These are phyloP conservation scores for Geum urbanum DNA, from an alignment of 306 rosid genomes.

Conservation along the genomic window DNA sequence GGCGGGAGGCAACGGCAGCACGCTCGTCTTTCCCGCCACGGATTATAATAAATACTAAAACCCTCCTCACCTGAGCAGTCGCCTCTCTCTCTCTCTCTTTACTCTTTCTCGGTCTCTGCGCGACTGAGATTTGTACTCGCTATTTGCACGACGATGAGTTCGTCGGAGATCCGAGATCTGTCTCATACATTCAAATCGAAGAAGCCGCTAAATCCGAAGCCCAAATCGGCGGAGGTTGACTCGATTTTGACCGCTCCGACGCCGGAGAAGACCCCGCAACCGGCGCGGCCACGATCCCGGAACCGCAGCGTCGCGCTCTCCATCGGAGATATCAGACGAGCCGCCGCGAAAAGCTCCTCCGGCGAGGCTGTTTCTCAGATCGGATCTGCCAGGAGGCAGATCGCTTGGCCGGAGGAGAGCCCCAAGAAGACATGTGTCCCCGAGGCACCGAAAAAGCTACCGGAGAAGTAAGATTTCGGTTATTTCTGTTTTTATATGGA, in stretches of 20 bases:
- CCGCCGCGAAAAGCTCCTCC: constrained; percentile 33
- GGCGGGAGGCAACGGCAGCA: constrained; percentile 53
- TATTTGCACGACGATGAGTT: constrained; percentile 30
- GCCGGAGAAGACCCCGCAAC: constrained; percentile 48
- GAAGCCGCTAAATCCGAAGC: constrained; percentile 26
- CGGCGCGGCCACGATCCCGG: constrained; percentile 32
- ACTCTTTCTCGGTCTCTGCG: not conserved
- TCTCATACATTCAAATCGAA: constrained; percentile 29
- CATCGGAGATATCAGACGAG: constrained; percentile 35
- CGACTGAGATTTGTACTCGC: not conserved
- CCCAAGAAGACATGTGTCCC: constrained; percentile 12
- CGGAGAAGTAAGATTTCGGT: constrained; percentile 39
- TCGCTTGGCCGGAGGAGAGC: constrained; percentile 16
- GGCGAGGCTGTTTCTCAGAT: constrained; percentile 24
- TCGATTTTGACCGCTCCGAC: constrained; percentile 38
- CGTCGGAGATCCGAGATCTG: constrained; percentile 26
- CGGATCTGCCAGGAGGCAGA: constrained; percentile 39
- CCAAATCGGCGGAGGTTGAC: not conserved
- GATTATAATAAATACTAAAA: not conserved
- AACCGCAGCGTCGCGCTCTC: constrained; percentile 49
- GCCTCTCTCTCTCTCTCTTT: constrained; percentile 9
- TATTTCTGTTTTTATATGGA: too few species aligned
- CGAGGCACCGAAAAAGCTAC: constrained; percentile 30
- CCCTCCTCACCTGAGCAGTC: not conserved
- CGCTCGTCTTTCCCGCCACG: constrained; percentile 40